Percentiles rank a stretch among this genome's conserved stretches.
These are phyloP conservation scores for Ramularia collo-cygni DNA, from an alignment of 2,329 filamentous ascomycete species.

Conservation along the genomic window DNA sequence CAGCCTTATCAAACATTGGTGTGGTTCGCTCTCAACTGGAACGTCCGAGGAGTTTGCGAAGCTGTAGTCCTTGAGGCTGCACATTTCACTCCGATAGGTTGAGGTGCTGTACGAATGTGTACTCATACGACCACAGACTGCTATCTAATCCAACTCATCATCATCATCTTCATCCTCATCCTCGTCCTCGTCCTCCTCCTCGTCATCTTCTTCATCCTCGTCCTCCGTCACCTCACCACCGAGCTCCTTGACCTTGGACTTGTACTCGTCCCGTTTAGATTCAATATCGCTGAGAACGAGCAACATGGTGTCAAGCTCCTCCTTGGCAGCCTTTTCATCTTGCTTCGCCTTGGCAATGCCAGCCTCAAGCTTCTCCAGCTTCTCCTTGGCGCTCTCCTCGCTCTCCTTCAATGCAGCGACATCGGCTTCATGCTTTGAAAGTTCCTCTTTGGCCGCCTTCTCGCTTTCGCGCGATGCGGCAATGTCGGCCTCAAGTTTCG, in stretches of 20 bases:
- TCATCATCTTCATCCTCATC: conserved; percentile 19
- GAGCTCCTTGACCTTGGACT: conserved; percentile 22
- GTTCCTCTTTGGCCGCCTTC: conserved; percentile 4
- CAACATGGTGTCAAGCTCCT: conserved; percentile 28
- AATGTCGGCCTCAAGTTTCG: conserved; percentile 5
- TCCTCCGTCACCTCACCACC: conserved; percentile 29
- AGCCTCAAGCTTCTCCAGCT: conserved; percentile 11
- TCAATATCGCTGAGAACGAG: conserved; percentile 44
- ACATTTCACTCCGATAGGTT: too few species aligned
- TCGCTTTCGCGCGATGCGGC: conserved; percentile 2
- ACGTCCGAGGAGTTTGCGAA: too few species aligned
- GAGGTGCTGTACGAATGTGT: too few species aligned
- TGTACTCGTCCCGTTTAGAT: conserved; percentile 33
- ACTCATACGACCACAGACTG: too few species aligned
- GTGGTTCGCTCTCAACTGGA: too few species aligned
- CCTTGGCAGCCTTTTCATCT: conserved; percentile 14
- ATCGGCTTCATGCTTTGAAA: conserved; percentile 12
- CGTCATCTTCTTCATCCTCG: conserved; percentile 26
- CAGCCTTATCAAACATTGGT: too few species aligned
- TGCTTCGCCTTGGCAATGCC: conserved; percentile 12
- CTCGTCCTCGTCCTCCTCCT: conserved; percentile 23
- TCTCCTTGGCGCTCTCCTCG: conserved; percentile 5
- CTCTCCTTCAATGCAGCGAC: conserved; percentile 4
- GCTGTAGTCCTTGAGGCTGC: too few species aligned
- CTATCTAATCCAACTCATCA: conserved; percentile 6